Base-by-base conservation (phyloP, 176 grass and related monocot species). In the Canna indica region DNA sequence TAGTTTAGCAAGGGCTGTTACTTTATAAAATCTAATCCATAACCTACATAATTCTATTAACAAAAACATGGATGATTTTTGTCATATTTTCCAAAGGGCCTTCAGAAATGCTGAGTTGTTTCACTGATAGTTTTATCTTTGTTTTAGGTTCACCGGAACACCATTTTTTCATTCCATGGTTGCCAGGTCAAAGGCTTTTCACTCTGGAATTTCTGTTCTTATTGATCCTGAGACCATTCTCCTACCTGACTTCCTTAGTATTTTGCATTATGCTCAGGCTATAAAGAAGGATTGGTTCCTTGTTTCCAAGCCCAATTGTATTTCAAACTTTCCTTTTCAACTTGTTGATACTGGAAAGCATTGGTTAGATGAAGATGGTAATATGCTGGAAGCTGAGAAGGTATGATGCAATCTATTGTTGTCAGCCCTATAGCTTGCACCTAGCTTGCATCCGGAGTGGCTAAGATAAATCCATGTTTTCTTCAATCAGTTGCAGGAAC, bases 111-210 rank as follows among this genome's bases (percentile, higher is more conserved):
- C 20, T 29, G 44, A 70, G 33, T 30, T 70, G 27, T 70, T 70
- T 47, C n/a, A 12, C 25, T 31, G 27, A 47, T 16, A 30, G 3
- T 12, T 28, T 13, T 30, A 26, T 33, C 59, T 73, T 36, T 59
- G 69, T 28, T 70, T 76, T 72, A 97, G 93, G 88, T 97, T 92
- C 84, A 73, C 72, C 33, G 86, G 79, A 35, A 83, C 70, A 12
- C 93, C 88, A 8, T 87, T 92, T 80, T 97, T 92, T 67, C 88
- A 92, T 79, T 97, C 86, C 28, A 90, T 90, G 59, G 50, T 97
- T 38, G 81, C 83, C 17, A 89, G 82, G 64, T 79, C 84, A 20
- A 88, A 92, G 61, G 56, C 81, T 58, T 31, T 78, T 36, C 65
- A 42, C 79, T 75, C 88, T 35, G 86, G 78, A n/a, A 77, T 97